Base-by-base conservation (phyloP, 1,284 basidiomycete species). In the Irpex lacteus region DNA sequence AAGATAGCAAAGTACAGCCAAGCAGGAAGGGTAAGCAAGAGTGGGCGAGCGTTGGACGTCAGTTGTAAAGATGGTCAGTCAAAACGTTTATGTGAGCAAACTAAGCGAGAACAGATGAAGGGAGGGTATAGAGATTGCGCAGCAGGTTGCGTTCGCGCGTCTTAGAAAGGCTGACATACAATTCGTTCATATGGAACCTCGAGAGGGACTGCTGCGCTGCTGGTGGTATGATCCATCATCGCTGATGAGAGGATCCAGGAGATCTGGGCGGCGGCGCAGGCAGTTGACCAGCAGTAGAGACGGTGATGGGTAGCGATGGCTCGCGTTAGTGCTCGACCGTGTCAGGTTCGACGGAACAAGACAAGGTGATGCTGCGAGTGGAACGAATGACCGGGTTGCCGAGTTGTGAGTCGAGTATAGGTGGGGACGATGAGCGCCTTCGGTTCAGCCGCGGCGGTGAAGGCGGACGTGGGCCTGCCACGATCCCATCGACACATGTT, bases 391-490 rank as follows among this genome's bases (percentile, higher is more conserved):
- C 26, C 54, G 19, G 55, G 47, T 6, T 57, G 36, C 37, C 60
- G 53, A 26, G 37, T 44, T 11, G 40, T 11, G 60, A 36, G 32
- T 18, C 15, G 34, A 50, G 38, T 34, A 62, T 15, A 26, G n/a
- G 58, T n/a, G 7, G 15, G 58, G 18, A 44, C 49, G 59, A 60
- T 44, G 40, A 37, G 50, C 15, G n/a, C 8, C n/a, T 52, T 52
- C 8, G 50, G 19, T 15, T 62, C 44, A 60, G 18, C 59, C 15
- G n/a, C 18, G 49, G 53, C 59, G 67, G 18, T 71, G 61, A 44
- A 92, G 78, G 68, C 88, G 82, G 57, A 92, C 75, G 63, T 91
- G 89, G 44, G 89, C 89, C 68, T 92, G 90, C 90, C 90, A 92
- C 64, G 85, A 87, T 13, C 90, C 90, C 76, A 89, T 85, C 8